Percentiles rank a stretch among this genome's conserved stretches.
Evolutionary conservation across 768 basidiomycete species (phyloP).

Genomic region (Termitomyces sp.): DNA sequence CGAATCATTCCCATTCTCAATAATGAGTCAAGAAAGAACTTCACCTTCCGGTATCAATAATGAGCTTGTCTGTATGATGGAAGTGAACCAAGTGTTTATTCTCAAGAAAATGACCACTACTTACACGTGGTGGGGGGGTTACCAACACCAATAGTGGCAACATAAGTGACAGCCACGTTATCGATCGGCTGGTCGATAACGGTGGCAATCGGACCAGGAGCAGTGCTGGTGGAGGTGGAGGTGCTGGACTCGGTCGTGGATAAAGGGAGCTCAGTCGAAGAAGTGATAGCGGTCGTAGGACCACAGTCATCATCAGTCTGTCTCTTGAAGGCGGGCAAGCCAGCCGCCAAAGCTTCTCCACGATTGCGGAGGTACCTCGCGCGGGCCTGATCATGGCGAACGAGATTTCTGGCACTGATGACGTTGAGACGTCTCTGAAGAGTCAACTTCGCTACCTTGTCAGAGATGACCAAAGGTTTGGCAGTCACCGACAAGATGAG

Average conservation of each 20-base stretch:
- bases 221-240: not conserved
- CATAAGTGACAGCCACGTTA: not conserved
- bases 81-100: too few species aligned
- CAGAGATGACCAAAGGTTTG: conserved; percentile 39
- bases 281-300: too few species aligned
- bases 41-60: conserved; percentile 62
- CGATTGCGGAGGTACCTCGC: conserved; percentile 40
- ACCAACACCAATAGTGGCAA: not conserved
- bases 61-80: conserved; percentile 40
- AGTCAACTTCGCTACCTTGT: conserved; percentile 41
- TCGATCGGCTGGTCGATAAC: not conserved
- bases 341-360: conserved; percentile 30
- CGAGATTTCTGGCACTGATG: conserved; percentile 44
- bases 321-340: conserved; percentile 6
- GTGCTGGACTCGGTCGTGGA: too few species aligned
- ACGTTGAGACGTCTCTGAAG: conserved; percentile 52
- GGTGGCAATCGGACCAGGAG: not conserved
- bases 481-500: conserved; percentile 45
- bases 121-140: conserved; percentile 2
- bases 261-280: too few species aligned
- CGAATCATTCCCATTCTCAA: not conserved
- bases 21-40: not conserved
- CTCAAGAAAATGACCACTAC: not conserved
- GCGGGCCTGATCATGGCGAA: conserved; percentile 51
- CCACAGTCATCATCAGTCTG: not conserved